Base-by-base conservation (phyloP, 2,329 filamentous ascomycete species). In the Cordyceps cateniannulata region DNA sequence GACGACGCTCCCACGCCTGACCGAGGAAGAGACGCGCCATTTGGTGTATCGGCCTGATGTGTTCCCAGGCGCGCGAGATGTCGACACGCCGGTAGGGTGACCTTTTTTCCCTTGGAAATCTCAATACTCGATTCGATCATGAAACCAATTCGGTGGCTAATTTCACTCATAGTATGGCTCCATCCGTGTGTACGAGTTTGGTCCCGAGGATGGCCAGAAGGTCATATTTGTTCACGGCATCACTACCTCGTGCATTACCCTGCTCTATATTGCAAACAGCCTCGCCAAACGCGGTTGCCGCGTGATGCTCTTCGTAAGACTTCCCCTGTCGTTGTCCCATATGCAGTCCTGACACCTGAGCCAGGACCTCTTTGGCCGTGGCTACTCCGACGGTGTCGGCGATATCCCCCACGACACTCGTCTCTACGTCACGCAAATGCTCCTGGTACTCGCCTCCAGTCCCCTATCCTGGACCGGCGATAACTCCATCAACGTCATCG, bases 221-320 rank as follows among this genome's bases (percentile, higher is more conserved):
- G 86, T 95, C 5, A 73, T 96, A 18, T 79, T 96, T 38, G 79
- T 96, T 9, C 91, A 96, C 70, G 91, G 91, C 49, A 93, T 96
- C 70, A 91, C 87, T 63, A 96, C 90, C 0, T 88, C 91, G 0
- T 91, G 88, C 71, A 83, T 93, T 66, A 86, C 89, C 1, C 78
- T 95, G 18, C 81, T 82, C 27, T 82, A 81, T 49, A 73, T 96
- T 38, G 89, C 90, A 29, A 78, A 86, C 66, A 80, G 79, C 22
- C 79, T 96, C 24, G 90, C 83, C 3, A 78, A 82, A 44, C 81
- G 81, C 55, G 89, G 90, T 35, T 93, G 85, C 69, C 83, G 91
- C 47, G 90, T 96, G 14, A 86, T 96, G 85, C 77, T 95, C 4
- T 95, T 92, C 70, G 82, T 84, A 71, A 9, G 32, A 66, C 79